These are phyloP conservation scores for Sporisorium scitamineum DNA, from an alignment of 1,284 basidiomycete species.

Conservation along the genomic window DNA sequence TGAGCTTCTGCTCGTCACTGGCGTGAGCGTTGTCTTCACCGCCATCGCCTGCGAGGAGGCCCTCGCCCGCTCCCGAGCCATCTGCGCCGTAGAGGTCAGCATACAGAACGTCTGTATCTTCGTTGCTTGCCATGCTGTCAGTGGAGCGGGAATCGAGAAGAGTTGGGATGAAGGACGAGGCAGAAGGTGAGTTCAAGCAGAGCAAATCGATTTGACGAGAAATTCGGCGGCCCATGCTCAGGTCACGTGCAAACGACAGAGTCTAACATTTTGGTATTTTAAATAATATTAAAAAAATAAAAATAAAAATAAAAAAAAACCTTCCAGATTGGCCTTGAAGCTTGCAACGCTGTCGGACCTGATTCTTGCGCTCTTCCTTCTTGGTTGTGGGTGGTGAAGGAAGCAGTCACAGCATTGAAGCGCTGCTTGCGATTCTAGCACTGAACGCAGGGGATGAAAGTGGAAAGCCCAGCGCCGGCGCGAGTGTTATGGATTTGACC, in stretches of 20 bases:
- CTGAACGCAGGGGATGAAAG: no score
- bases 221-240: constrained; percentile 27
- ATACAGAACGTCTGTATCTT: constrained; percentile 62
- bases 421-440: no score
- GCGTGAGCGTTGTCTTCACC: constrained; percentile 19
- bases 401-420: no score
- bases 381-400: not conserved
- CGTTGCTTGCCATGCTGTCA: constrained; percentile 44
- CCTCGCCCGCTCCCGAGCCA: constrained; percentile 29
- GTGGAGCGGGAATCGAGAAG: not conserved
- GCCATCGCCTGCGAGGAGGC: constrained; percentile 34
- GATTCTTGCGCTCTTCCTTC: not conserved
- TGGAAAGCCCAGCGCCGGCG: not conserved
- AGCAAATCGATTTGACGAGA: not conserved
- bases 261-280: constrained; percentile 18
- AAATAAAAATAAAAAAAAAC: not conserved
- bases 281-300: no score
- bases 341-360: not conserved
- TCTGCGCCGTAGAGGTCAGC: constrained; percentile 58
- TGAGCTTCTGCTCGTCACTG: constrained; percentile 46
- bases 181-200: constrained; percentile 1
- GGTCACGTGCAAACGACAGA: constrained; percentile 11
- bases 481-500: not conserved
- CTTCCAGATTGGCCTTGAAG: not conserved
- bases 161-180: not conserved